A percentile compares a stretch with the other conserved stretches of the same genome.
These are phyloP conservation scores for Boehmeria nivea DNA, from an alignment of 306 rosid species.

Conservation along the genomic window DNA sequence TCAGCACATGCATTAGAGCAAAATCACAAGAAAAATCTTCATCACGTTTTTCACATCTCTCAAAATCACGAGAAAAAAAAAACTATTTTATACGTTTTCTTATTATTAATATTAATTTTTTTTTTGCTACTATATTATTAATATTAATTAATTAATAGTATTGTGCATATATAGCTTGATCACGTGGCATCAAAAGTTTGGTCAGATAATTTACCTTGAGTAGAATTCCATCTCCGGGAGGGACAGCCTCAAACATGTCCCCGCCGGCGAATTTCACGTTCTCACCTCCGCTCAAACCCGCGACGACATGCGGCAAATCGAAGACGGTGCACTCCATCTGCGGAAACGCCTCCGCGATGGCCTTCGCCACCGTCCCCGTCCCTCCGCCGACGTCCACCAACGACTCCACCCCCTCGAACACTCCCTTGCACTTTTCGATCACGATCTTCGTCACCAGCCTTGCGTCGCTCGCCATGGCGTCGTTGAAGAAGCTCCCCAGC, in stretches of 20 bases:
- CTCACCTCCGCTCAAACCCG: conserved; percentile 22
- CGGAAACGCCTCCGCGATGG: conserved; percentile 35
- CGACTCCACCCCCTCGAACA: conserved; percentile 33
- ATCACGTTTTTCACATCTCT: no score
- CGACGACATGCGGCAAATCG: conserved; percentile 53
- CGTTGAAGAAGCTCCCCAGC: conserved; percentile 25
- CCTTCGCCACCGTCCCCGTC: conserved; percentile 40
- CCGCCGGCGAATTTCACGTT: conserved; percentile 41
- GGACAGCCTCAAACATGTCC: conserved; percentile 43
- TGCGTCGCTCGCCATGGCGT: conserved; percentile 49
- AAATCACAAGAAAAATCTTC: no score
- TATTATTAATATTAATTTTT: no score
- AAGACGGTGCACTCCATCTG: conserved; percentile 35
- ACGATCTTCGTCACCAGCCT: conserved; percentile 23
- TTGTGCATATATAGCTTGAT: no score
- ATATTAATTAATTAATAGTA: no score
- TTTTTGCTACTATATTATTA: no score
- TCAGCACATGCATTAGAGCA: no score
- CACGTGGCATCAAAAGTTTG: no score
- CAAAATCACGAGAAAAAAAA: no score
- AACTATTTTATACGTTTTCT: no score
- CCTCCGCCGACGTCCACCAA: conserved; percentile 63
- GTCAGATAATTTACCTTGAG: conserved; percentile 41
- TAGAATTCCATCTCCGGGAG: conserved; percentile 35
- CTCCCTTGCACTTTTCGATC: conserved; percentile 31